Evolutionary conservation across 805 yeast genomes (phyloP).

Genomic region (Kodamaea kaohsiungensis): DNA sequence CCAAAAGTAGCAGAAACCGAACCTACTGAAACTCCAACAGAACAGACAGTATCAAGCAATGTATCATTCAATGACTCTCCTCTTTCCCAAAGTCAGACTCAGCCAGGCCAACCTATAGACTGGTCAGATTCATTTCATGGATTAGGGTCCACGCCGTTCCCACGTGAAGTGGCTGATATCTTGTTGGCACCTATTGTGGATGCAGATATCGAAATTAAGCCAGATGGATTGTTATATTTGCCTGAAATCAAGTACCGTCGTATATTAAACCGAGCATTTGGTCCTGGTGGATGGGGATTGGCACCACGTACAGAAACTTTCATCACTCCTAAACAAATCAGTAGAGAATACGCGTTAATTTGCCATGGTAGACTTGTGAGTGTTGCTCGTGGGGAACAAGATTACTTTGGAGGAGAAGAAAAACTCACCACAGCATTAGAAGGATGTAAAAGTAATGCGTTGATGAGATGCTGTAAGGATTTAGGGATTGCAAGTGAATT

Average conservation of each 20-base stretch:
- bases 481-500: slow-evolving; percentile 94
- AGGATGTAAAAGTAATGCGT: slow-evolving; percentile 94
- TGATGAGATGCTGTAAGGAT: slow-evolving; percentile 98
- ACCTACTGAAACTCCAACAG: neutral
- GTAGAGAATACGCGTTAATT: slow-evolving; percentile 87
- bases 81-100: slow-evolving; percentile 7
- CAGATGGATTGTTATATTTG: slow-evolving; percentile 87
- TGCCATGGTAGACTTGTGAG: slow-evolving; percentile 87
- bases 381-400: slow-evolving; percentile 95
- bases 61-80: slow-evolving; percentile 26
- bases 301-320: slow-evolving; percentile 89
- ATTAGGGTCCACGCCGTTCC: slow-evolving; percentile 76
- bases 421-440: slow-evolving; percentile 95
- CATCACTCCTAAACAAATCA: slow-evolving; percentile 71
- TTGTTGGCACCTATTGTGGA: slow-evolving; percentile 62
- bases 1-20: neutral
- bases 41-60: neutral
- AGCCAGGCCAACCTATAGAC: slow-evolving; percentile 40
- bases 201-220: slow-evolving; percentile 87
- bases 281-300: slow-evolving; percentile 99
- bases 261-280: slow-evolving; percentile 85
- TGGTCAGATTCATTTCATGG: slow-evolving; percentile 93
- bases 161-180: slow-evolving; percentile 56
- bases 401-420: slow-evolving; percentile 75
- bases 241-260: slow-evolving; percentile 97